Base-by-base conservation (phyloP, 176 grass and related monocot genomes). In the Echinochloa phyllopogon region DNA sequence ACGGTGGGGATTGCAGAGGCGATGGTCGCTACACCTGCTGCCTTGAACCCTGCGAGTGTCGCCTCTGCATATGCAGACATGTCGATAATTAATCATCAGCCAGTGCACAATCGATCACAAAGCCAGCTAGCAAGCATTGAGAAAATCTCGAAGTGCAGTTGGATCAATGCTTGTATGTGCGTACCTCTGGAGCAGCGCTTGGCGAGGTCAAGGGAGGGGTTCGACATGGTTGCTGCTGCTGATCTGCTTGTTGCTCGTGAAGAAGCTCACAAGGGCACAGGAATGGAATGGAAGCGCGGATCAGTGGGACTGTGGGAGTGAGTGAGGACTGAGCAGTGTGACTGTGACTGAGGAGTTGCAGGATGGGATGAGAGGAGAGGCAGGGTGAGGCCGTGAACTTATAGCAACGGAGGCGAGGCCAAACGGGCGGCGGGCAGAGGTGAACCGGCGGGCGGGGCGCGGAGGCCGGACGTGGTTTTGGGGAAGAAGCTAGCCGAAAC, bases 171-270 rank as follows among this genome's bases (percentile, higher is more conserved):
- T 0, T 18, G 16, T 12, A 18, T 1, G 4, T 4, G 6, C 8
- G 4, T 86, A 97, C 94, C 94, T 59, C 55, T 83, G 0, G 94
- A 94, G 79, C 89, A 97, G 29, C 83, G 87, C 18, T 92, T 97
- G 38, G 92, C 94, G 55, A 92, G 63, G 57, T 97, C 94, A 9
- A 97, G 87, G 25, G 84, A 86, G 15, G 88, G 88, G 20, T 85
- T 84, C 4, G 61, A 41, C 91, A 94, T 94, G 8, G 4, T 79
- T 94, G 8, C 5, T 79, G 38, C 14, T 53, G 8, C 1, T 17
- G 12, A 12, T 4, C 6, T 24, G 69, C 60, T 66, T 2, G 17
- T 5, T 52, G 29, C 29, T 33, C 48, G 12, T 7, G 17, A 33
- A 33, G 29, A 33, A 33, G 29, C 29, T 33, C 29, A 33, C 29